Base-by-base conservation (phyloP, 176 grass and related monocot species). In the Luzula sylvatica region DNA sequence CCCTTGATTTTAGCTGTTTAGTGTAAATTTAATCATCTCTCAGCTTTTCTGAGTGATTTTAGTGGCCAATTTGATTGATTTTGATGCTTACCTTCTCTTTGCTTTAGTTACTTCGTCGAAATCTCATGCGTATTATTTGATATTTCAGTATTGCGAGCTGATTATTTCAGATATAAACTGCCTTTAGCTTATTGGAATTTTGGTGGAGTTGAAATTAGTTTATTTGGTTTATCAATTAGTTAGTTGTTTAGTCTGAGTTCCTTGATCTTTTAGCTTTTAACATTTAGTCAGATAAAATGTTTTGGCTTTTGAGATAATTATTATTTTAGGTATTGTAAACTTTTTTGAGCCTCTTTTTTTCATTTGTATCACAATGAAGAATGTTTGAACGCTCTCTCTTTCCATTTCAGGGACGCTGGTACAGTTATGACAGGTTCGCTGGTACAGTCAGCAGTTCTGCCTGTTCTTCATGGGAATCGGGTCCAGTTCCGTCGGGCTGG, bases 361-460 rank as follows among this genome's bases (percentile, higher is more conserved):
- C n/a, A n/a, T n/a, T n/a, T n/a, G n/a, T n/a, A n/a, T n/a, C n/a
- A n/a, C n/a, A n/a, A n/a, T n/a, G n/a, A n/a, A n/a, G n/a, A n/a
- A 27, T 6, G 22, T 61, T 25, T 20, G 23, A 17, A 17, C 20
- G 16, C 26, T 15, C 26, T 58, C 55, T 49, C 19, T n/a, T 69
- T 54, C 27, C 20, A 60, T 39, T 26, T 25, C 51, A 65, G 21
- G 30, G 20, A 11, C 26, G 38, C 48, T 23, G 49, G n/a, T 40
- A 58, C 18, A 26, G 55, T 50, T 13, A 95, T 95, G 90, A 77
- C 76, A 52, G 76, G 92, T 23, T 20, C 85, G 56, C 59, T 89
- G 54, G 71, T 90, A 22, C 85, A 98, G 67, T 83, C 87, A 41
- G 71, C 65, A 5, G 52, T 94, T 20, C 71, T 73, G 44, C 81